phyloP scores from a whole-genome alignment of 306 rosid genomes.

The Herpetospermum pedunculosum region DNA sequence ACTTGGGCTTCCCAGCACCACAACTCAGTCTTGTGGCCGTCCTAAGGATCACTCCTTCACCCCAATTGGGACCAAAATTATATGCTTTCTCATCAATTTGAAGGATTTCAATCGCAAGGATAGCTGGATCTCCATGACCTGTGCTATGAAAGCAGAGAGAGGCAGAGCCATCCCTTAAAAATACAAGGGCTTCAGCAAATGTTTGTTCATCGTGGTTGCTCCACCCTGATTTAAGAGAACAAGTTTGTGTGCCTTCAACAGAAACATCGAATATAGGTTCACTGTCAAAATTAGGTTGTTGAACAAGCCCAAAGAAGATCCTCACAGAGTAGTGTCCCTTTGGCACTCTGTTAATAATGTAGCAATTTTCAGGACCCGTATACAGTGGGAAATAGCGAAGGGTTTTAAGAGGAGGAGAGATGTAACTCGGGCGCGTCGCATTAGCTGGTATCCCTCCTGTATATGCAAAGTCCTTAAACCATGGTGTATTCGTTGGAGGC shows the following conservation, averaged over 20 bases:
- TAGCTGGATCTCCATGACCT: conserved; percentile 98
- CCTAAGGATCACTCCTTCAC: conserved; percentile 49
- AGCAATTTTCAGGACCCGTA: conserved; percentile 87
- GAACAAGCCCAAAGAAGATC: conserved; percentile 65
- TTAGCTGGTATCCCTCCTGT: conserved; percentile 85
- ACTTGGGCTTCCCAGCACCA: conserved; percentile 65
- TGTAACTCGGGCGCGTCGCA: conserved; percentile 48
- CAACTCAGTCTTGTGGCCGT: conserved; percentile 73
- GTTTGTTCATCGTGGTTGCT: conserved; percentile 56
- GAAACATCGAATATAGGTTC: conserved; percentile 88
- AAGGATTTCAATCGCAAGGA: conserved; percentile 88
- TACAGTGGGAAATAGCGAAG: conserved; percentile 76
- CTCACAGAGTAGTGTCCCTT: conserved; percentile 76
- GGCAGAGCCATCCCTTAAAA: conserved; percentile 52
- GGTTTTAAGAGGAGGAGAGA: conserved; percentile 63
- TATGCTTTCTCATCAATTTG: conserved; percentile 66
- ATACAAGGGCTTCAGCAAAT: conserved; percentile 61
- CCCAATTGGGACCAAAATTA: conserved; percentile 39
- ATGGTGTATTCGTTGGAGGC: conserved; percentile 52
- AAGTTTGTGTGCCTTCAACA: conserved; percentile 69
- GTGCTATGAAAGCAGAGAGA: conserved; percentile 93
- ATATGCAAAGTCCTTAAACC: conserved; percentile 85
- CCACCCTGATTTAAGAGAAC: conserved; percentile 85
- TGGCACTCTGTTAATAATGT: conserved; percentile 53
- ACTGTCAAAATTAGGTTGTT: conserved; percentile 27